phyloP scores from a whole-genome alignment of 108 stramenopile species.

The Stephanodiscus minutulus region DNA sequence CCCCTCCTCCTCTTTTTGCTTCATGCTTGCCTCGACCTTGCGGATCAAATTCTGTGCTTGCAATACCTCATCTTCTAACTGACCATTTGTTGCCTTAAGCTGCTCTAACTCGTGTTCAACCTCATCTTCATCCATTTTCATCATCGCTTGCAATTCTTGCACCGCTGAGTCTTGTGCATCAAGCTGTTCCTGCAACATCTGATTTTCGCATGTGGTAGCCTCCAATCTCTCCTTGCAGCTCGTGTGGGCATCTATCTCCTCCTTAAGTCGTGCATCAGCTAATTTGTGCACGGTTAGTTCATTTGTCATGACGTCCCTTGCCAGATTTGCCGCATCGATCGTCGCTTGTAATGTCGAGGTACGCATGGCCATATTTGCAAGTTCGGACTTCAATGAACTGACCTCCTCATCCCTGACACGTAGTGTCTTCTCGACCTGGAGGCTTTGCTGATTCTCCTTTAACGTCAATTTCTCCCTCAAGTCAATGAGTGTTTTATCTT shows the following conservation, averaged over 20 bases:
- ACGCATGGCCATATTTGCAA: not conserved
- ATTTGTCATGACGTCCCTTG: not conserved
- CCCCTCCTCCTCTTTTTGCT: not conserved
- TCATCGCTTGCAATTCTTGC: not conserved
- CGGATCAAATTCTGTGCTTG: no score
- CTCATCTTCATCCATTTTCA: no score
- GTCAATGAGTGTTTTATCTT: not conserved
- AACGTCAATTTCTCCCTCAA: not conserved
- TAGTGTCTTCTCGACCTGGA: not conserved
- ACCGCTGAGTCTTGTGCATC: not conserved
- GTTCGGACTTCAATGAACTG: not conserved
- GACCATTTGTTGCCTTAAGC: not conserved
- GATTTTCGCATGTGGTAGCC: not conserved
- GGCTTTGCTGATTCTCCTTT: not conserved
- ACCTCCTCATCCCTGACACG: slow-evolving; percentile 1
- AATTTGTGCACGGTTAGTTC: not conserved
- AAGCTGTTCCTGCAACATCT: not conserved
- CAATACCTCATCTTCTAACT: not conserved
- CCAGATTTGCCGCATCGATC: not conserved
- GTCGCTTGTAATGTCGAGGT: not conserved
- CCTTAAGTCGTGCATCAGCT: not conserved
- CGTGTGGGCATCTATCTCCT: not conserved
- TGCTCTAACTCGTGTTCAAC: not conserved
- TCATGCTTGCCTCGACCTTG: not conserved
- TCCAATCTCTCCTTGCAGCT: not conserved